Evolutionary conservation across 2,329 filamentous ascomycete genomes (phyloP).

Genomic region (Botrytis squamosa): DNA sequence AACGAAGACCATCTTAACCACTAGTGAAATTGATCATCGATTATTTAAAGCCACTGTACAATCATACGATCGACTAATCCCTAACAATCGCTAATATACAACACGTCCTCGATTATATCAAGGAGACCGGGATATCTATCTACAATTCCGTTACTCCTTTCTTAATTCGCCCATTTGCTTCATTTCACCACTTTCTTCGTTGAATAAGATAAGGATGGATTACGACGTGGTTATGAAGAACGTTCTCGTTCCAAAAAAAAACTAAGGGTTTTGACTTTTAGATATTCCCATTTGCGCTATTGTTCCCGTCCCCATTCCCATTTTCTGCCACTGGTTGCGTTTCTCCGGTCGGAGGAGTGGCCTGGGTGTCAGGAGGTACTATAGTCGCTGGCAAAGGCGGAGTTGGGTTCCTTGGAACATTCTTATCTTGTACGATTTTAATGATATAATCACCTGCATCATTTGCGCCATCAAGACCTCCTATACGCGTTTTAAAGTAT

Average conservation of each 20-base stretch:
- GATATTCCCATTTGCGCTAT: neutral
- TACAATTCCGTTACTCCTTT: neutral
- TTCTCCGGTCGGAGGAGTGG: neutral
- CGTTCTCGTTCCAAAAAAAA: neutral
- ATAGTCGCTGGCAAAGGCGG: neutral
- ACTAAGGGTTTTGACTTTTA: neutral
- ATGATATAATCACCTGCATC: slow-evolving; percentile 70
- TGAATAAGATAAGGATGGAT: neutral
- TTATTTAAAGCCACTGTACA: neutral
- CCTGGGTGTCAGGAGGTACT: neutral
- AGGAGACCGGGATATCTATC: slow-evolving; percentile 3
- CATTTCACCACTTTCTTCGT: neutral
- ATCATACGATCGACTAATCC: neutral
- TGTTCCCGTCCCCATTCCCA: neutral
- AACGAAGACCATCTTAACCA: neutral
- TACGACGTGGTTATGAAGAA: neutral
- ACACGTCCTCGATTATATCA: neutral
- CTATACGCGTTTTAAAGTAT: slow-evolving; percentile 59
- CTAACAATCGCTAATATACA: slow-evolving; percentile 7
- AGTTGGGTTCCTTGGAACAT: slow-evolving; percentile 22
- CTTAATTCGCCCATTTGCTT: neutral
- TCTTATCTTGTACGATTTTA: slow-evolving; percentile 61
- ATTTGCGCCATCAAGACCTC: slow-evolving; percentile 63
- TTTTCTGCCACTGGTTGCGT: neutral
- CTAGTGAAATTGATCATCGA: neutral